These are phyloP conservation scores for Umbelopsis vinacea DNA, from an alignment of 192 early-diverging fungal genomes.

Conservation along the genomic window DNA sequence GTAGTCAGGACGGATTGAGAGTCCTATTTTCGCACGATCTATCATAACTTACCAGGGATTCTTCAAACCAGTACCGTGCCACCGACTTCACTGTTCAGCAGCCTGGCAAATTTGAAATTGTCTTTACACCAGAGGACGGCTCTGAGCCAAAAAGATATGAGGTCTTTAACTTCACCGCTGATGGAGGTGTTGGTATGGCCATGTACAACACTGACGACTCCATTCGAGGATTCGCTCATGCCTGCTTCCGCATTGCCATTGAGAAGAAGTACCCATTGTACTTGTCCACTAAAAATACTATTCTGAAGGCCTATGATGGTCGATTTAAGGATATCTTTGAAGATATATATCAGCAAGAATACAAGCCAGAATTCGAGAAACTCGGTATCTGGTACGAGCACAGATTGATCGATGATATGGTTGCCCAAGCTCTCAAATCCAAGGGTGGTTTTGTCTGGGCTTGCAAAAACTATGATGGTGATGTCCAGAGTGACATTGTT, in stretches of 20 bases:
- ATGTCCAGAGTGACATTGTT: constrained; percentile 94
- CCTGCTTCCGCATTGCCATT: constrained; percentile 93
- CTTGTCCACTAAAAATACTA: constrained; percentile 97
- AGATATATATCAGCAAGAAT: constrained; percentile 83
- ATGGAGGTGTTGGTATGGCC: constrained; percentile 89
- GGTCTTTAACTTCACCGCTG: constrained; percentile 83
- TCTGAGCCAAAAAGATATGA: constrained; percentile 64
- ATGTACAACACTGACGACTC: constrained; percentile 97
- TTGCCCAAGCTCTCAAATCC: constrained; percentile 96
- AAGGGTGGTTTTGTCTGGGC: constrained; percentile 94
- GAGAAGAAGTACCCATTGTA: constrained; percentile 92
- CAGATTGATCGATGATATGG: constrained; percentile 98
- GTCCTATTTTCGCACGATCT: not conserved
- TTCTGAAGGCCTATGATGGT: constrained; percentile 96
- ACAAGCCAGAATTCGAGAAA: constrained; percentile 80
- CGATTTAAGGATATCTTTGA: constrained; percentile 98
- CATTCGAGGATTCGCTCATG: constrained; percentile 92
- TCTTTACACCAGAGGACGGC: constrained; percentile 87
- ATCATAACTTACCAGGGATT: not conserved
- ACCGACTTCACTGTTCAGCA: constrained; percentile 94
- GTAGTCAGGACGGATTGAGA: not conserved
- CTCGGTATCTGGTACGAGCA: constrained; percentile 98
- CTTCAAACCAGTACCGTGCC: constrained; percentile 79
- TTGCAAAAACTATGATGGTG: constrained; percentile 95
- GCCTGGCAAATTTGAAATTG: constrained; percentile 89